Evolutionary conservation across 1,139 yeast species (phyloP), one percentile per base, ranked within the genome.

Genomic region (Hyphopichia burtonii): DNA sequence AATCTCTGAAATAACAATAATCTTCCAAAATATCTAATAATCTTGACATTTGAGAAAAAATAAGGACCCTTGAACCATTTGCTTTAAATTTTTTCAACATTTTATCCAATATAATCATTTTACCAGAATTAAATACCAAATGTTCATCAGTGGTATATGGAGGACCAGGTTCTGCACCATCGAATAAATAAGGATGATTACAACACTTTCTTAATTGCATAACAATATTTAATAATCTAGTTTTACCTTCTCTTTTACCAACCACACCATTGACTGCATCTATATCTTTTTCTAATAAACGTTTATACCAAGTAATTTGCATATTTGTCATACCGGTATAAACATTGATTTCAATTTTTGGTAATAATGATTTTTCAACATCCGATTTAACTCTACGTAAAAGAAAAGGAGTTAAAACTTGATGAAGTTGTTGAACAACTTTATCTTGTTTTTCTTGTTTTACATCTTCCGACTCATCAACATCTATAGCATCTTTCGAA

Each of bases 101-200:
- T 59, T 88, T 89, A 61, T 93, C 99, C 43, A 93, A 65, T 37
- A 93, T 86, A 38, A 87, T 76, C 91, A 93, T 85, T 61, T 93
- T 93, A 30, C 96, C 96, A 11, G 96, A 77, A 59, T 93, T 93
- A 62, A 61, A 83, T 10, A 93, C 83, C 51, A 93, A 73, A 65
- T 93, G 98, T 58, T 91, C 98, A 61, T 91, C 99, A 1, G 96
- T 93, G 2, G 98, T 91, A 59, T 78, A 93, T 0, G 99, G 99
- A 3, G 99, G 99, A 9, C 99, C 99, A 0, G 98, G 98, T 61
- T 93, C 99, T 1, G 99, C 99, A 33, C 99, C 98, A 60, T 93
- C 98, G 56, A 93, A 93, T 40, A 93, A 69, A 61, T 93, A 93
- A 0, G 99, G 99, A 64, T 93, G 99, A 57, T 93, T 93, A 63